These are phyloP conservation scores for Potentilla sterilis DNA, from an alignment of 306 rosid genomes.

Conservation along the genomic window DNA sequence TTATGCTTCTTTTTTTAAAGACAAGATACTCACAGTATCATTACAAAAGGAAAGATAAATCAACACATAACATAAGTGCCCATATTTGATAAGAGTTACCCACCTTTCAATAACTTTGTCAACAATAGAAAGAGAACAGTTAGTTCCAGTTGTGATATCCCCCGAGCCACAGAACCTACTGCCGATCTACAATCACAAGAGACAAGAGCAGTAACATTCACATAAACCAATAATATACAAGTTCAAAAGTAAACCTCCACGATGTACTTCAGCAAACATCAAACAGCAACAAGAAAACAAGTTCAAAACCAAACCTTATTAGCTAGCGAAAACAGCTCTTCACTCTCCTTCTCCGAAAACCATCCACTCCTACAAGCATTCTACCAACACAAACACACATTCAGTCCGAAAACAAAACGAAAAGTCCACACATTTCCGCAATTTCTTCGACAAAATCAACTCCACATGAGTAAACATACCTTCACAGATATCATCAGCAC, in stretches of 20 bases:
- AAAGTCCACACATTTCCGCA: neutral
- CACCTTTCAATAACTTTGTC: conserved; percentile 64
- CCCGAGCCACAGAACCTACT: conserved; percentile 48
- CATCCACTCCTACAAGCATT: conserved; percentile 72
- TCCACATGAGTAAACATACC: conserved; percentile 39
- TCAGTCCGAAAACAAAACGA: conserved; percentile 3
- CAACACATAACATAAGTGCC: neutral
- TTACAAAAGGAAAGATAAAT: neutral
- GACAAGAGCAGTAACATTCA: conserved; percentile 20
- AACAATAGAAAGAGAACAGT: conserved; percentile 36
- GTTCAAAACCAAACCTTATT: conserved; percentile 54
- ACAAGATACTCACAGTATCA: neutral
- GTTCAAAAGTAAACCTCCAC: neutral
- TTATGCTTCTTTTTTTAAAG: neutral
- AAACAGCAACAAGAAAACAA: neutral
- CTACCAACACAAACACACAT: conserved; percentile 39
- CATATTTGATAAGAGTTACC: conserved; percentile 18
- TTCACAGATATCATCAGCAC: conserved; percentile 75
- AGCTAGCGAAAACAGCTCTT: conserved; percentile 53
- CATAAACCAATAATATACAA: conserved; percentile 6
- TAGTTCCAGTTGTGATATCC: conserved; percentile 33
- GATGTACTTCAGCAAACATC: conserved; percentile 15
- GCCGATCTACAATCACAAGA: conserved; percentile 43
- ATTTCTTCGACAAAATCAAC: neutral
- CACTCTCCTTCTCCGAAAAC: conserved; percentile 57